Conservation (phyloP, 192 early-diverging fungal species). For the Spizellomyces sp. region DNA sequence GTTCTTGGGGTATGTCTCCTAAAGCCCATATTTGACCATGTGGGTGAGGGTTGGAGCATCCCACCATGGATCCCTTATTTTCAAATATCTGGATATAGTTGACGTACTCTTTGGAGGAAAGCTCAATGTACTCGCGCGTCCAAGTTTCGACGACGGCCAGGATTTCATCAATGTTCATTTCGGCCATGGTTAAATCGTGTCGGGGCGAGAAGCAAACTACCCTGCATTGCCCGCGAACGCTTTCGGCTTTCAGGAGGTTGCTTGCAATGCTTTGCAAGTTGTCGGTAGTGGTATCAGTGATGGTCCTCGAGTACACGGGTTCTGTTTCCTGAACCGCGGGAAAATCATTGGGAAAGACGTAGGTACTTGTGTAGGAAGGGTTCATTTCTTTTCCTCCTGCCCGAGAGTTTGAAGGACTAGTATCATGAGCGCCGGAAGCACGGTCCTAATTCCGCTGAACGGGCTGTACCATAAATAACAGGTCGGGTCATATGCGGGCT, state of each 20-base stretch:
- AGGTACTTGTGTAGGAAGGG: conserved; percentile 78
- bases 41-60: conserved; percentile 96
- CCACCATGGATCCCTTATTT: conserved; percentile 96
- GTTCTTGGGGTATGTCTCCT: conserved; percentile 81
- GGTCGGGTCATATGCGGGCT: conserved; percentile 71
- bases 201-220: conserved; percentile 93
- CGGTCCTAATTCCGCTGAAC: not conserved
- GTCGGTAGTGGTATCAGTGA: conserved; percentile 9
- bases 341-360: conserved; percentile 92
- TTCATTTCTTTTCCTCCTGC: conserved; percentile 68
- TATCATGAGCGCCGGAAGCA: not conserved
- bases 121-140: conserved; percentile 63
- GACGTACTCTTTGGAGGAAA: conserved; percentile 57
- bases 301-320: conserved; percentile 37
- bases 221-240: conserved; percentile 73
- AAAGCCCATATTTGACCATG: conserved; percentile 92
- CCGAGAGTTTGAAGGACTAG: conserved; percentile 86
- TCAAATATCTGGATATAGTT: conserved; percentile 94
- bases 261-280: not conserved
- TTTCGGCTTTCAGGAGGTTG: conserved; percentile 35
- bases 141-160: conserved; percentile 69
- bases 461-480: conserved; percentile 68
- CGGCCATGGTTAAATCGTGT: conserved; percentile 87
- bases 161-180: conserved; percentile 75
- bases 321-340: conserved; percentile 76